Evolutionary conservation across 2,329 filamentous ascomycete species (phyloP).

Genomic region (Fusarium pseudocircinatum): DNA sequence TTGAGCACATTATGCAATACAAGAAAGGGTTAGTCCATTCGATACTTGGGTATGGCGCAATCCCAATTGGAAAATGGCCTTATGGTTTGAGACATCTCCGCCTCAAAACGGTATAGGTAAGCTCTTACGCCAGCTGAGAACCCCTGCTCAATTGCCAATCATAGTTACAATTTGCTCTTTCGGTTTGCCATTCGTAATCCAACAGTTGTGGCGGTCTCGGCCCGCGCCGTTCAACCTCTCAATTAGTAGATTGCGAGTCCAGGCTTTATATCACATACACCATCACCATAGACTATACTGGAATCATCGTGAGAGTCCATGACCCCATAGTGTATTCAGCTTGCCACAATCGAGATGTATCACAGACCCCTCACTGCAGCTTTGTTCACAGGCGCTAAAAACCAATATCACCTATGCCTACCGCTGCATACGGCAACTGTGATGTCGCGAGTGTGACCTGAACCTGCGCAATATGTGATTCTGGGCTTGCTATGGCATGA

Average conservation of each 20-base stretch:
- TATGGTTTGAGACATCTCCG: background rate
- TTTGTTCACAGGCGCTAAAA: background rate
- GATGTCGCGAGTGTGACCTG: too few relatives aligned
- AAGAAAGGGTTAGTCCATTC: background rate
- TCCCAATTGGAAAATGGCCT: background rate
- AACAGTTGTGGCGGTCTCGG: background rate
- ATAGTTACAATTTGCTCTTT: background rate
- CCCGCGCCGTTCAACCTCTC: background rate
- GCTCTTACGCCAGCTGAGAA: background rate
- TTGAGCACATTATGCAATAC: background rate
- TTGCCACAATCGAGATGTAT: background rate
- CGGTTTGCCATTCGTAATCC: background rate
- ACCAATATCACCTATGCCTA: background rate
- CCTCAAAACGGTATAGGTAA: background rate
- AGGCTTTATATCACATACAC: background rate
- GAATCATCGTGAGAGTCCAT: accelerated
- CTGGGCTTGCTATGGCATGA: background rate
- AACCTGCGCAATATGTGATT: background rate
- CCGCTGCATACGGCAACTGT: too few relatives aligned
- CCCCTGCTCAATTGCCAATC: background rate
- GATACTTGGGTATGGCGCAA: background rate
- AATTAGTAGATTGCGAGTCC: background rate
- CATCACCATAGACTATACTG: background rate
- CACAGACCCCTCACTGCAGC: too few relatives aligned
- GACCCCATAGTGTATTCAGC: background rate